Conservation (phyloP, 2,329 filamentous ascomycete genomes). For the Ophiostoma perfectum region DNA sequence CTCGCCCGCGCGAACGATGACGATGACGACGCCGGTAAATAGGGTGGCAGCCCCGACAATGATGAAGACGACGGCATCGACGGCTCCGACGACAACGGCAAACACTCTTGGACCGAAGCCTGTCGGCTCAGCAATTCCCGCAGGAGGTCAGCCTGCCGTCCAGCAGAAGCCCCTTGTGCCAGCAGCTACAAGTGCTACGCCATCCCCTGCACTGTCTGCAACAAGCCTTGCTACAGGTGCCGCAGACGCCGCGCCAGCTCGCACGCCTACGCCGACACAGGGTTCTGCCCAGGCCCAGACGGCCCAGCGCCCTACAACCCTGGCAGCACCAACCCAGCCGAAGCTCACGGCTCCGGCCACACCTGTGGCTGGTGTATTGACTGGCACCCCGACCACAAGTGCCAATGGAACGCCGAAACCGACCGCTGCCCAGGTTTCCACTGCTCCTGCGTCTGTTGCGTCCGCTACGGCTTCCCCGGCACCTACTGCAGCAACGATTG, state of each 20-base stretch:
- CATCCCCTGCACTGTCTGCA: not conserved
- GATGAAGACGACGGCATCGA: not conserved
- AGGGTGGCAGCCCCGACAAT: not conserved
- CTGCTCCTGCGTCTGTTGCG: not conserved
- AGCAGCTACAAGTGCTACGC: not conserved
- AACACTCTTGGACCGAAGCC: not conserved
- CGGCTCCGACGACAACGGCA: not conserved
- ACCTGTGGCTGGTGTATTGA: not conserved
- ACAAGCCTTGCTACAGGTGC: not conserved
- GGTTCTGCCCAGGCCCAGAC: not conserved
- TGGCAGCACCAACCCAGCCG: not conserved
- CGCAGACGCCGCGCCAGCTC: not conserved
- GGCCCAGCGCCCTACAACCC: too few relatives aligned
- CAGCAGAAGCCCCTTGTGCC: not conserved
- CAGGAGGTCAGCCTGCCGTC: not conserved
- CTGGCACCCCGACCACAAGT: not conserved
- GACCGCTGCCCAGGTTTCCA: not conserved
- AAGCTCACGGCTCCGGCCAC: not conserved
- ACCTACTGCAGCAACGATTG: not conserved
- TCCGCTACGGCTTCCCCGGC: not conserved
- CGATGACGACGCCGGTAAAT: not conserved
- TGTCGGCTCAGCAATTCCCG: not conserved
- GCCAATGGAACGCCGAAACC: not conserved
- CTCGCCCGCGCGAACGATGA: not conserved
- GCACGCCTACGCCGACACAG: slow-evolving; percentile 6